Conservation (phyloP, 495 filamentous ascomycete species). For the Achaetomiella virescens region DNA sequence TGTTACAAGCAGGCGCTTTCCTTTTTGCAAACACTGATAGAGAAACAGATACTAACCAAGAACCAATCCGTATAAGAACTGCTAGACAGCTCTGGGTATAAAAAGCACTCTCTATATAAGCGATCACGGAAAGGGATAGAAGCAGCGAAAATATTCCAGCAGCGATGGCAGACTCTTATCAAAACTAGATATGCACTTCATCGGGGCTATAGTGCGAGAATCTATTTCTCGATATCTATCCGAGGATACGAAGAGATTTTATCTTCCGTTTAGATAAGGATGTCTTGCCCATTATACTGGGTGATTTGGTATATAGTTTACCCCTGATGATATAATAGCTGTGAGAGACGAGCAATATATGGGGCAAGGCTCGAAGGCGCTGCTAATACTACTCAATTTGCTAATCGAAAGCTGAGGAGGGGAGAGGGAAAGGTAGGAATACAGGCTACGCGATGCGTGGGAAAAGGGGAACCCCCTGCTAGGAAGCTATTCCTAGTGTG, state of each 20-base stretch:
- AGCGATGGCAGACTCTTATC: constrained; percentile 7
- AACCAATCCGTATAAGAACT: background rate
- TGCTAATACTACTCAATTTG: no score
- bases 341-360: no score
- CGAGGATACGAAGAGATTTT: constrained; percentile 9
- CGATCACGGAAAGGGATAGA: constrained; percentile 8
- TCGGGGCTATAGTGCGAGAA: constrained; percentile 2
- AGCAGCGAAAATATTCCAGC: constrained; percentile 9
- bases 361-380: no score
- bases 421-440: no score
- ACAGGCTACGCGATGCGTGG: no score
- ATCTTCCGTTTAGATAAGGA: constrained; percentile 6
- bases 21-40: background rate
- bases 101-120: background rate
- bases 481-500: no score
- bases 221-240: constrained; percentile 12
- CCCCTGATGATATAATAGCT: constrained; percentile 7
- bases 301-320: constrained; percentile 4
- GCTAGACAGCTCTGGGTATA: background rate
- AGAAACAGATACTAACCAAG: background rate
- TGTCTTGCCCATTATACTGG: constrained; percentile 3
- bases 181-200: constrained; percentile 8
- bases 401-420: no score
- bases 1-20: background rate
- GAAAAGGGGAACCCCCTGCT: no score